These are phyloP conservation scores for Silybum marianum DNA, from an alignment of 129 eudicot species.

Conservation along the genomic window DNA sequence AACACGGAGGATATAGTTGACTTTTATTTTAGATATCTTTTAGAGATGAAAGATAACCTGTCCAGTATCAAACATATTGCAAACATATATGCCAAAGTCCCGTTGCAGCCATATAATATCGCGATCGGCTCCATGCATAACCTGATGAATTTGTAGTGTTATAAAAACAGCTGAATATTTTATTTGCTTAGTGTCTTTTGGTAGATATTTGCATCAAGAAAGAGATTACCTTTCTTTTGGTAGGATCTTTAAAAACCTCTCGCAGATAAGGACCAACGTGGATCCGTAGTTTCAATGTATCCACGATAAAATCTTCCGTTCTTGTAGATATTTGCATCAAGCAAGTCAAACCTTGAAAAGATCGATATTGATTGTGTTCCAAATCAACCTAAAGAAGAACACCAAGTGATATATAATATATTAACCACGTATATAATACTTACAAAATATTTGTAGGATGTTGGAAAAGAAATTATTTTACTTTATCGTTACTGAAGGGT, in stretches of 20 bases:
- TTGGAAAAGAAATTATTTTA: neutral
- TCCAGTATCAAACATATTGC: conserved; percentile 96
- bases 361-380: conserved; percentile 95
- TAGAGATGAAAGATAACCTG: conserved; percentile 53
- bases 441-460: neutral
- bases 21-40: neutral
- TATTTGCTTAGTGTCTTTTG: neutral
- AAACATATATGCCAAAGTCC: conserved; percentile 87
- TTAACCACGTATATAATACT: neutral
- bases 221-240: conserved; percentile 70
- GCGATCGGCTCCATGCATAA: conserved; percentile 95
- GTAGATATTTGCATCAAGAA: neutral
- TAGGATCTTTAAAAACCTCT: conserved; percentile 84
- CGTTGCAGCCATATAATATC: conserved; percentile 95
- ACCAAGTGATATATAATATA: conserved; percentile 6
- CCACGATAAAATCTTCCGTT: conserved; percentile 88
- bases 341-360: conserved; percentile 99
- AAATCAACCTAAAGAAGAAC: conserved; percentile 73
- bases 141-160: conserved; percentile 43
- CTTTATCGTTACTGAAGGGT: neutral
- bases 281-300: conserved; percentile 79
- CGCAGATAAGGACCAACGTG: conserved; percentile 88
- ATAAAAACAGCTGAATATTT: conserved; percentile 1
- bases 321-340: conserved; percentile 98
- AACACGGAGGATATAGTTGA: neutral